A percentile compares a stretch with the other conserved stretches of the same genome.
Conservation (phyloP, 352 stramenopile species). For the Phytophthora pinifolia region DNA sequence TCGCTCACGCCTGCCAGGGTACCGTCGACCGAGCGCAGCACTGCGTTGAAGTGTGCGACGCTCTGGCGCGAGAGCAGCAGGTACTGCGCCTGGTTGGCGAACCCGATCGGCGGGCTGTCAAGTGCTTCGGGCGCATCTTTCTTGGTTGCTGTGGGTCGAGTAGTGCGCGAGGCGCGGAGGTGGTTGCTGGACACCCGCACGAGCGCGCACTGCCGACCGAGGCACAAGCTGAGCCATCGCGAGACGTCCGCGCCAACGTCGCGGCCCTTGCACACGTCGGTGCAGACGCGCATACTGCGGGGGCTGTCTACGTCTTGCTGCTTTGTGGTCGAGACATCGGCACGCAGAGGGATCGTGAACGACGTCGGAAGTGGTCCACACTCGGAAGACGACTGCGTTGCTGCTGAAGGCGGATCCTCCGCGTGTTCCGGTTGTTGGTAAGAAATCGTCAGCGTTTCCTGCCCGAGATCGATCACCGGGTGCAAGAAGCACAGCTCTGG, state of each 20-base stretch:
- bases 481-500: constrained; percentile 64
- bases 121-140: neutral
- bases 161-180: constrained; percentile 32
- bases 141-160: neutral
- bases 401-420: constrained; percentile 3
- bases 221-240: constrained; percentile 62
- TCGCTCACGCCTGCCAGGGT: constrained; percentile 42
- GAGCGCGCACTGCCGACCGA: constrained; percentile 64
- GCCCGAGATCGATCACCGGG: constrained; percentile 57
- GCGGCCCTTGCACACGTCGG: constrained; percentile 47
- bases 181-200: constrained; percentile 62
- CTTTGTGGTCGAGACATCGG: constrained; percentile 20
- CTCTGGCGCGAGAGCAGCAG: constrained; percentile 63
- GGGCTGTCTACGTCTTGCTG: constrained; percentile 14
- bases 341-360: constrained; percentile 46
- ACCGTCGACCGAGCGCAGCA: constrained; percentile 31
- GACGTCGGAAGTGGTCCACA: constrained; percentile 2
- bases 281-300: constrained; percentile 58
- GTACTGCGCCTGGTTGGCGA: constrained; percentile 75
- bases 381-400: constrained; percentile 7
- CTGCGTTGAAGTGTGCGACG: constrained; percentile 50
- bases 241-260: constrained; percentile 54
- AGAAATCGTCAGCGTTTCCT: constrained; percentile 56
- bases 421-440: constrained; percentile 16
- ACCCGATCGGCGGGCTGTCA: constrained; percentile 47